Percentiles rank a stretch among this genome's conserved stretches.
These are phyloP conservation scores for Hypoxylon lienhwacheense DNA, from an alignment of 495 filamentous ascomycete genomes.

Conservation along the genomic window DNA sequence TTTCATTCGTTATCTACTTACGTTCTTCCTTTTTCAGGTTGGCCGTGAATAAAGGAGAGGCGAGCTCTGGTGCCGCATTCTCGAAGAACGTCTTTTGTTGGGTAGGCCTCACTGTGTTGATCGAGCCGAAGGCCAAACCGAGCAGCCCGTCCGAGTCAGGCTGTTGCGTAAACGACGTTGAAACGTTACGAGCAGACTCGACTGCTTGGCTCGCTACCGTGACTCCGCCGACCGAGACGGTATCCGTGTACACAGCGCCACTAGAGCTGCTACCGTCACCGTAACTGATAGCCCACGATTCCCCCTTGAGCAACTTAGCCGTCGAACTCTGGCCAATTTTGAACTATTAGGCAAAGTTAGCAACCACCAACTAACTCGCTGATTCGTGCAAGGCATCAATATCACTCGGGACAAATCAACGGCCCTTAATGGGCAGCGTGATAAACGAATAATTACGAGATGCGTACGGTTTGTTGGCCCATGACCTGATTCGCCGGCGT, in stretches of 20 bases:
- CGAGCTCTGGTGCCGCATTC: constrained; percentile 63
- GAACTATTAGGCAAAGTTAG: constrained; percentile 52
- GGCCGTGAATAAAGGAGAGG: constrained; percentile 69
- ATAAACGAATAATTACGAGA: neutral
- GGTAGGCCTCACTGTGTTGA: constrained; percentile 70
- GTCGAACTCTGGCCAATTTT: constrained; percentile 53
- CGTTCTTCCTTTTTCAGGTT: constrained; percentile 66
- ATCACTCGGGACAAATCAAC: neutral
- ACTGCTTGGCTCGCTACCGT: constrained; percentile 69
- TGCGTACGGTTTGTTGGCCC: constrained; percentile 48
- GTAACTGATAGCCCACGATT: constrained; percentile 70
- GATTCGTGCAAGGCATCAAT: neutral
- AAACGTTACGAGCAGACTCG: constrained; percentile 69
- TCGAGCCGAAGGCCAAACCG: constrained; percentile 70
- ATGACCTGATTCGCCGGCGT: constrained; percentile 46
- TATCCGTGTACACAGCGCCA: constrained; percentile 74
- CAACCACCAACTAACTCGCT: too few species aligned
- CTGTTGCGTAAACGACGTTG: constrained; percentile 62
- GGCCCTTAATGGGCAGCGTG: neutral
- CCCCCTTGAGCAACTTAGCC: constrained; percentile 53
- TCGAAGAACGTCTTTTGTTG: constrained; percentile 74
- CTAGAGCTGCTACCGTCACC: constrained; percentile 70
- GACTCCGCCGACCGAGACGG: constrained; percentile 72
- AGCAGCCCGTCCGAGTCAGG: constrained; percentile 68
- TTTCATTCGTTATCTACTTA: constrained; percentile 13